Conservation (phyloP, 2,329 filamentous ascomycete species). For the Aspergillus vadensis region DNA sequence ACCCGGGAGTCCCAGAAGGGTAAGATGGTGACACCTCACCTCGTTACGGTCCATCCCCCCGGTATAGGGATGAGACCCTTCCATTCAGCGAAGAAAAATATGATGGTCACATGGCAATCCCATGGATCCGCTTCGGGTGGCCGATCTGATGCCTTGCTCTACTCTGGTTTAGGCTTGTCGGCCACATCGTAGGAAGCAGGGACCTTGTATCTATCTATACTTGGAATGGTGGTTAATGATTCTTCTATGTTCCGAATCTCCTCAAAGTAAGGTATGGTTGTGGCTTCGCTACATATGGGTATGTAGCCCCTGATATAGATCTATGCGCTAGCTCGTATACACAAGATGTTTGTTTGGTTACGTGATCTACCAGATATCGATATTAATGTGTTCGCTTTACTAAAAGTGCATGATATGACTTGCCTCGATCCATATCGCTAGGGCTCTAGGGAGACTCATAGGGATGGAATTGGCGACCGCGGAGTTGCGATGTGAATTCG, state of each 20-base stretch:
- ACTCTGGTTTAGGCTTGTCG: background rate
- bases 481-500: background rate
- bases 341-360: background rate
- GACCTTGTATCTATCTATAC: background rate
- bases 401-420: background rate
- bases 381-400: background rate
- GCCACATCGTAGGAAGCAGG: background rate
- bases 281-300: background rate
- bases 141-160: constrained; percentile 10
- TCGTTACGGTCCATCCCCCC: constrained; percentile 2
- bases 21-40: background rate
- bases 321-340: background rate
- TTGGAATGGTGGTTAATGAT: background rate
- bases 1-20: constrained; percentile 1
- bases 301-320: background rate
- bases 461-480: background rate
- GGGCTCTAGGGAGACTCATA: background rate
- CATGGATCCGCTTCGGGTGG: constrained; percentile 8
- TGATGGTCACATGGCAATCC: constrained; percentile 18
- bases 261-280: background rate
- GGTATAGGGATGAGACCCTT: constrained; percentile 6
- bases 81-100: constrained; percentile 9
- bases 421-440: background rate
- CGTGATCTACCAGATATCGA: background rate
- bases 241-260: background rate